These are phyloP conservation scores for Heliamphora exappendiculata DNA, from an alignment of 148 eudicot genomes.

Conservation along the genomic window DNA sequence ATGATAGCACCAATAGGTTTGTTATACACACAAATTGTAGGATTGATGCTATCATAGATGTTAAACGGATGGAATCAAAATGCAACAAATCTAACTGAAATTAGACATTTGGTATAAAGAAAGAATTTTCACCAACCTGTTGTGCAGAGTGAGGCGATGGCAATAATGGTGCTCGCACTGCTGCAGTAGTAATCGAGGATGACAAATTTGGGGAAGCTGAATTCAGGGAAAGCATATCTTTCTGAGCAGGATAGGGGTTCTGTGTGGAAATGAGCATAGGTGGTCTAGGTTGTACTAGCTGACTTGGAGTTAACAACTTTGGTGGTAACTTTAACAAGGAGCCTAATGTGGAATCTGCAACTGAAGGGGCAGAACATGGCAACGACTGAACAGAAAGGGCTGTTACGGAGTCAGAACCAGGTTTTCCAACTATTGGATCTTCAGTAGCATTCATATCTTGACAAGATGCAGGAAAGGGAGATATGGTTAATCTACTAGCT, in stretches of 20 bases:
- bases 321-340: slow-evolving; percentile 12
- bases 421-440: slow-evolving; percentile 9
- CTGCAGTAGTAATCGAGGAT: slow-evolving; percentile 11
- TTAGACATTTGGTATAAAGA: not conserved
- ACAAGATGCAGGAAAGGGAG: slow-evolving; percentile 6
- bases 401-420: slow-evolving; percentile 13
- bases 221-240: slow-evolving; percentile 11
- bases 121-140: slow-evolving; percentile 20
- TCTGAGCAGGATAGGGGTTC: slow-evolving; percentile 10
- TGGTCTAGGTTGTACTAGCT: slow-evolving; percentile 22
- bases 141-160: slow-evolving; percentile 22
- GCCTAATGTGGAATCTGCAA: slow-evolving; percentile 12
- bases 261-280: slow-evolving; percentile 10
- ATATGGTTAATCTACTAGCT: slow-evolving; percentile 13
- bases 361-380: slow-evolving; percentile 18
- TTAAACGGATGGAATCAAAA: not conserved
- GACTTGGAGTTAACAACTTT: slow-evolving; percentile 20
- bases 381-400: slow-evolving; percentile 18
- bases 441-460: slow-evolving; percentile 14
- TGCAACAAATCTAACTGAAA: not conserved
- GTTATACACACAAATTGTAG: not conserved
- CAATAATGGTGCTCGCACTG: slow-evolving; percentile 23
- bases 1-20: not conserved
- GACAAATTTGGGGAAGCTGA: slow-evolving; percentile 14
- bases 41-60: not conserved